Evolutionary conservation across 108 stramenopile species (phyloP).

Genomic region (Mediolabrus comicus): DNA sequence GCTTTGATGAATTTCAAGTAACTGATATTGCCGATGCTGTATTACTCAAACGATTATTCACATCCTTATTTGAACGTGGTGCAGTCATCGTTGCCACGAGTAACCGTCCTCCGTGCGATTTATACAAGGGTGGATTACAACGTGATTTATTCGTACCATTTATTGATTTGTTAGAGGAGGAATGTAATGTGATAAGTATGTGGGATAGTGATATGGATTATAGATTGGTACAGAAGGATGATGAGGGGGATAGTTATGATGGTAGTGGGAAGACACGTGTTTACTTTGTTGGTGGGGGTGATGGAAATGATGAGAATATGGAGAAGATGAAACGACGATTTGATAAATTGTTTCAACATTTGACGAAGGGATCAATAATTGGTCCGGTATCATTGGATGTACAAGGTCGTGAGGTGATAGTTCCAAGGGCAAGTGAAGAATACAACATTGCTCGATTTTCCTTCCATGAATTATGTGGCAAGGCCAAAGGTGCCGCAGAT

Average conservation of each 20-base stretch:
- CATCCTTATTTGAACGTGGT: conserved; percentile 66
- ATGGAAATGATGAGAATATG: not conserved
- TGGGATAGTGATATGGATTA: conserved; percentile 83
- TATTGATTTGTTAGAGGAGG: conserved; percentile 81
- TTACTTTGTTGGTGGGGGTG: conserved; percentile 32
- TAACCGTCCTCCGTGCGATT: conserved; percentile 90
- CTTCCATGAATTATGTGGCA: conserved; percentile 90
- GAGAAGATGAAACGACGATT: conserved; percentile 11
- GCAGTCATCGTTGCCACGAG: conserved; percentile 88
- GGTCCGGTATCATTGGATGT: conserved; percentile 54
- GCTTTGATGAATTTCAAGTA: conserved; percentile 93
- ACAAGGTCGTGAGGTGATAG: conserved; percentile 62
- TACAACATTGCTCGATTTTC: conserved; percentile 66
- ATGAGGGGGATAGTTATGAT: conserved; percentile 17
- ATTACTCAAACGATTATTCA: conserved; percentile 79
- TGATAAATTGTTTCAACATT: conserved; percentile 43
- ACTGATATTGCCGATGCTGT: conserved; percentile 89
- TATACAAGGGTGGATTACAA: conserved; percentile 95
- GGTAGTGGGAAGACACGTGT: conserved; percentile 22
- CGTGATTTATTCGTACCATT: conserved; percentile 96
- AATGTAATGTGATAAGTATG: conserved; percentile 68
- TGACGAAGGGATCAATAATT: conserved; percentile 40
- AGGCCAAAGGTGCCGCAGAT: conserved; percentile 88
- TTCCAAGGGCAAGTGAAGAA: conserved; percentile 57
- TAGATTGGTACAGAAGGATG: conserved; percentile 54